Evolutionary conservation across 352 stramenopile species (phyloP).

Genomic region (Globisporangium perplexum): DNA sequence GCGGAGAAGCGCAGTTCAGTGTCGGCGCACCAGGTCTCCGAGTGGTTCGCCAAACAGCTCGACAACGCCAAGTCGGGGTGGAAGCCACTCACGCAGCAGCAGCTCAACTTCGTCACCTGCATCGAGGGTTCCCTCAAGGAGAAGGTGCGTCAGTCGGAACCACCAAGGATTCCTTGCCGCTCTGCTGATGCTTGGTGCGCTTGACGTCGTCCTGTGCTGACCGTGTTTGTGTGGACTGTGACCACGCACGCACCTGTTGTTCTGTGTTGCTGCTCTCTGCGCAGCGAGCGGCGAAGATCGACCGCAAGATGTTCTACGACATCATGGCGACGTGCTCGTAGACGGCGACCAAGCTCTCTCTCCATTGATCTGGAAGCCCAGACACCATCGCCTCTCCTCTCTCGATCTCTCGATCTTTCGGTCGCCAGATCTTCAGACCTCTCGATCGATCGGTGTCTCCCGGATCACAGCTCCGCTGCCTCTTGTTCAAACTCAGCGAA

Average conservation of each 20-base stretch:
- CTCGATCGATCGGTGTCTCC: background rate
- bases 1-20: constrained; percentile 16
- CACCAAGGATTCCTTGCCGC: no score
- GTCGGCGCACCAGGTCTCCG: constrained; percentile 11
- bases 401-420: background rate
- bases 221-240: no score
- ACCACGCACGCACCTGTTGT: no score
- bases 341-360: no score
- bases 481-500: no score
- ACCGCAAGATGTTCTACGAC: background rate
- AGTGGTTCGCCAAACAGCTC: constrained; percentile 27
- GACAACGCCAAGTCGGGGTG: constrained; percentile 15
- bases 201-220: no score
- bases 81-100: background rate
- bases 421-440: no score
- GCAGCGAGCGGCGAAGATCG: background rate
- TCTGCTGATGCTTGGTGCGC: no score
- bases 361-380: background rate
- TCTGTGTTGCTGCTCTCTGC: no score
- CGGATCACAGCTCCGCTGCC: no score
- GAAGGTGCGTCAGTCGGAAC: background rate
- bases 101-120: constrained; percentile 20
- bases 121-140: constrained; percentile 15
- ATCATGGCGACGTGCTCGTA: background rate
- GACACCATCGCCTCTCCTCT: background rate